Evolutionary conservation across 2,329 filamentous ascomycete genomes (phyloP).

Genomic region (Chalaropsis ovoidea): DNA sequence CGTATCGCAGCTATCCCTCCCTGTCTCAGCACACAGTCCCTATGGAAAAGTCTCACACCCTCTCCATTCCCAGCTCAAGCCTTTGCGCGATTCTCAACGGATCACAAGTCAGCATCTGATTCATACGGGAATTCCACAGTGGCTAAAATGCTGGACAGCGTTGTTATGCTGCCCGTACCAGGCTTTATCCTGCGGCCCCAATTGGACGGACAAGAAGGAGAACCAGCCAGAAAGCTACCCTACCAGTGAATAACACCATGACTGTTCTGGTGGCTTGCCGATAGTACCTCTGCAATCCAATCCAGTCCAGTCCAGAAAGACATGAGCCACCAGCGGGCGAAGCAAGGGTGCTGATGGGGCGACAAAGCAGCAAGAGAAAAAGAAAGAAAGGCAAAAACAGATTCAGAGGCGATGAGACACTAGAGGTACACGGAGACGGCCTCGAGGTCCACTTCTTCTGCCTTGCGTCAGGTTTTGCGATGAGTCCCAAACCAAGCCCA

Average conservation of each 20-base stretch:
- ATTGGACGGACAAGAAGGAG: not conserved
- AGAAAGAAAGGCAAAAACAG: not conserved
- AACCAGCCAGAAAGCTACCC: not conserved
- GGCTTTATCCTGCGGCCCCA: not conserved
- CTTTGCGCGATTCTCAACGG: not conserved
- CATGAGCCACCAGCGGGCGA: not conserved
- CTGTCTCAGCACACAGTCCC: not conserved
- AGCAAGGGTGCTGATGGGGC: slow-evolving; percentile 1
- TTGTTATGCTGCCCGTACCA: not conserved
- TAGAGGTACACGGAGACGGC: not conserved
- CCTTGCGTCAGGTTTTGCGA: slow-evolving; percentile 9
- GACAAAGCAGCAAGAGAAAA: not conserved
- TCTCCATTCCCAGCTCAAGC: slow-evolving; percentile 1
- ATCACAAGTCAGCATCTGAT: not conserved
- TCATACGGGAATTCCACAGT: not conserved
- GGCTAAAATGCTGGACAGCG: not conserved
- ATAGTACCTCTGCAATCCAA: slow-evolving; percentile 14
- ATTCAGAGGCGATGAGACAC: slow-evolving; percentile 7
- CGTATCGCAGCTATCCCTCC: not conserved
- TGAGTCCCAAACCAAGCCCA: slow-evolving; percentile 10
- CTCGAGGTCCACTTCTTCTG: slow-evolving; percentile 1
- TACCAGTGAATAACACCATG: not conserved
- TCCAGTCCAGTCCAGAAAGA: slow-evolving; percentile 10
- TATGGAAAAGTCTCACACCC: slow-evolving; percentile 6
- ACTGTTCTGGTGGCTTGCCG: slow-evolving; percentile 7